Percentiles rank a stretch among this genome's conserved stretches.
These are phyloP conservation scores for Brassica carinata DNA, from an alignment of 345 rosid genomes.

Conservation along the genomic window DNA sequence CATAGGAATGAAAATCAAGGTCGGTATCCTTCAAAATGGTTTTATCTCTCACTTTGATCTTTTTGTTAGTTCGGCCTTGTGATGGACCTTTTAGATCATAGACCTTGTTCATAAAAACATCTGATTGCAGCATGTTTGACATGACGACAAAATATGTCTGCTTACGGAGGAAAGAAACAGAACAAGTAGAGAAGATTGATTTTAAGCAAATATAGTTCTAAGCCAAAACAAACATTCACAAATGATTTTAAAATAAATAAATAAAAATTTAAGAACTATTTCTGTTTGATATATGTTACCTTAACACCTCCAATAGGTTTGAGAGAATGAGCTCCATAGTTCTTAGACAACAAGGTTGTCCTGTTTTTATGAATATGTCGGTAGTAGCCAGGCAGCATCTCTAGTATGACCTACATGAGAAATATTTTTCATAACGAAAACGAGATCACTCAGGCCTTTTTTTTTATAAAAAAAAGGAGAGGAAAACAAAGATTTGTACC, in stretches of 20 bases:
- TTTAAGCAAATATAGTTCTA: too few relatives aligned
- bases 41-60: slow-evolving; percentile 45
- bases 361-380: slow-evolving; percentile 44
- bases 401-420: slow-evolving; percentile 42
- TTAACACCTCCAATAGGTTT: slow-evolving; percentile 54
- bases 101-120: slow-evolving; percentile 42
- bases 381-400: slow-evolving; percentile 53
- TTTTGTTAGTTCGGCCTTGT: slow-evolving; percentile 49
- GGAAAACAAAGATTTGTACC: slow-evolving; percentile 35
- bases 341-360: slow-evolving; percentile 42
- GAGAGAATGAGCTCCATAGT: slow-evolving; percentile 57
- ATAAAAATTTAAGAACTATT: too few relatives aligned
- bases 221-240: not conserved
- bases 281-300: slow-evolving; percentile 34
- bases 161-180: not conserved
- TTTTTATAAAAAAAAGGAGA: not conserved
- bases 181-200: too few relatives aligned
- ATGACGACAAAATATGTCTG: slow-evolving; percentile 66
- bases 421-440: too few relatives aligned
- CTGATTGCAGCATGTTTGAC: slow-evolving; percentile 44
- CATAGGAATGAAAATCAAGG: slow-evolving; percentile 55
- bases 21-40: slow-evolving; percentile 51
- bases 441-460: too few relatives aligned
- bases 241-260: too few relatives aligned
- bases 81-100: slow-evolving; percentile 66